A percentile compares a stretch with the other conserved stretches of the same genome.
Evolutionary conservation across 441 rosid species (phyloP).

Genomic region (Euphorbia schlechtendalii): DNA sequence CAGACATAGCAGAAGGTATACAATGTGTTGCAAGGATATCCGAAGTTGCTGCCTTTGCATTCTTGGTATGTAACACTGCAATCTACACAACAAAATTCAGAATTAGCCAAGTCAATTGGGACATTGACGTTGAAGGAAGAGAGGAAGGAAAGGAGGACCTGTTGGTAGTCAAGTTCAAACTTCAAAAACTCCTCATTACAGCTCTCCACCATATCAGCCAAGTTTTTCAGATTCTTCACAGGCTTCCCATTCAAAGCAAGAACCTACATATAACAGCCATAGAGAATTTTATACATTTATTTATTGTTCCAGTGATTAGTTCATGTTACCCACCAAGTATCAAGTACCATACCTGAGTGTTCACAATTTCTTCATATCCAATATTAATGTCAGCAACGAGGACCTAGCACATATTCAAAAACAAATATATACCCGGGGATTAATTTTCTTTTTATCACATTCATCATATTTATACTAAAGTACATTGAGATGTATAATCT

Average conservation of each 20-base stretch:
- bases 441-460: neutral
- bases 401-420: slow-evolving; percentile 40
- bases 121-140: slow-evolving; percentile 3
- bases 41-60: slow-evolving; percentile 68
- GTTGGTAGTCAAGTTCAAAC: slow-evolving; percentile 78
- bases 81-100: slow-evolving; percentile 33
- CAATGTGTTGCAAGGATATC: slow-evolving; percentile 82
- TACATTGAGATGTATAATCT: neutral
- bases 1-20: slow-evolving; percentile 89
- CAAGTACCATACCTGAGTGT: slow-evolving; percentile 54
- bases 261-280: slow-evolving; percentile 41
- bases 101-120: neutral
- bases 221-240: slow-evolving; percentile 74
- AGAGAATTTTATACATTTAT: neutral
- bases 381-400: slow-evolving; percentile 90
- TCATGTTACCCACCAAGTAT: neutral
- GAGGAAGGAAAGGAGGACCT: slow-evolving; percentile 35
- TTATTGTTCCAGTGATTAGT: neutral
- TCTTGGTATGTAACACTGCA: slow-evolving; percentile 56
- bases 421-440: neutral
- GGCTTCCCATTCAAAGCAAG: slow-evolving; percentile 79
- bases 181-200: slow-evolving; percentile 69
- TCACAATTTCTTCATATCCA: slow-evolving; percentile 92
- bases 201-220: slow-evolving; percentile 76
- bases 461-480: neutral